Conservation (phyloP, 2,329 filamentous ascomycete genomes). For the Alternaria panax region DNA sequence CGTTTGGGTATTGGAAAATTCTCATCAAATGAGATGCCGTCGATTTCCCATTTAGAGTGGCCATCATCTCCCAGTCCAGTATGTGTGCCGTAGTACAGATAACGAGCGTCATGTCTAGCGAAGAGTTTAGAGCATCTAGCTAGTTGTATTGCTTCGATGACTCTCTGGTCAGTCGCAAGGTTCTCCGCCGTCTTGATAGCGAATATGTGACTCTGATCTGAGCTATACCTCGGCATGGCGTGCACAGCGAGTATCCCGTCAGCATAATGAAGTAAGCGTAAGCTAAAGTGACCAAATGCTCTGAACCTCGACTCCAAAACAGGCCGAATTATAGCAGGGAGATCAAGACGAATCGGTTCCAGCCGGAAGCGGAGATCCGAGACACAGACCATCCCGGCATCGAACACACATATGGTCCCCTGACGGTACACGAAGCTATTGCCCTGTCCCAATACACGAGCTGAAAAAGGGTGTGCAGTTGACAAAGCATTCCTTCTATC, state of each 20-base stretch:
- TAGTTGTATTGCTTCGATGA: slow-evolving; percentile 33
- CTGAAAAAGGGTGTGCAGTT: slow-evolving; percentile 67
- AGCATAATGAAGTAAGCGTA: slow-evolving; percentile 44
- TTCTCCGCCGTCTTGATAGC: slow-evolving; percentile 33
- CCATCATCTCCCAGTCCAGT: slow-evolving; percentile 62
- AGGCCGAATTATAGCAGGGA: slow-evolving; percentile 26
- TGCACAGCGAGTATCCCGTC: slow-evolving; percentile 43
- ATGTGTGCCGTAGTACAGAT: slow-evolving; percentile 72
- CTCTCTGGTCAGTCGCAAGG: slow-evolving; percentile 46
- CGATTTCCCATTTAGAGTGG: slow-evolving; percentile 69
- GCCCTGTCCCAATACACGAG: slow-evolving; percentile 66
- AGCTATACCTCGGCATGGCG: slow-evolving; percentile 18
- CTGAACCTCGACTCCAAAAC: slow-evolving; percentile 8
- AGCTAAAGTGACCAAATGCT: slow-evolving; percentile 50
- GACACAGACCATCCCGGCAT: slow-evolving; percentile 62
- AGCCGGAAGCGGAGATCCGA: slow-evolving; percentile 61
- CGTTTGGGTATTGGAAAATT: slow-evolving; percentile 54
- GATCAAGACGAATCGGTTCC: slow-evolving; percentile 25
- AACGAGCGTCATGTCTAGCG: slow-evolving; percentile 68
- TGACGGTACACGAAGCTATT: slow-evolving; percentile 68
- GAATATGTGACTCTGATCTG: slow-evolving; percentile 30
- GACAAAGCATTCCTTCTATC: slow-evolving; percentile 68
- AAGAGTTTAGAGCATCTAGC: slow-evolving; percentile 64
- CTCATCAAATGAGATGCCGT: slow-evolving; percentile 48
- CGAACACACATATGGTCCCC: slow-evolving; percentile 70